Evolutionary conservation across 129 eudicot species (phyloP), one percentile per base, ranked within the genome.

Genomic region (Flaveria brownii): DNA sequence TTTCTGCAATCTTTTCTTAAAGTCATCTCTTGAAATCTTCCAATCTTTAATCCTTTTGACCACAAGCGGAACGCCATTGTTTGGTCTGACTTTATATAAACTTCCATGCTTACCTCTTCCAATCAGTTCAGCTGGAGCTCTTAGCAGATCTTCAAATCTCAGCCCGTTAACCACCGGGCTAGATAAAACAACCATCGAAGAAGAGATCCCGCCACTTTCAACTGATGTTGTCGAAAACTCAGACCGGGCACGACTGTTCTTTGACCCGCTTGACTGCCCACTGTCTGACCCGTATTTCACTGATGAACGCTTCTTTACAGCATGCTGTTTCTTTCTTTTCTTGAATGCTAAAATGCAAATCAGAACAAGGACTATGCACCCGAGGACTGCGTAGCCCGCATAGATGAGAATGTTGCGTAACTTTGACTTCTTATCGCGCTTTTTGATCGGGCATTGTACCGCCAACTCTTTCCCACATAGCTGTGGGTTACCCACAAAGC

Each of bases 21-120:
- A 91, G 7, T 81, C 85, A 9, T 84, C 91, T 30, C 74, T 85
- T n/a, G 90, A 81, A 66, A 91, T 88, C 43, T 78, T 81, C 93
- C 94, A 88, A 60, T 91, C 85, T 71, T 79, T 84, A 13, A 91
- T 86, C 83, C 97, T 77, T 68, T 91, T 91, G 62, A 91, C 97
- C 3, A 87, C 94, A 22, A 91, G 43, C 22, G 49, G 45, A 73
- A 72, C 65, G 16, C 87, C 83, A 0, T 71, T 79, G 2, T 76
- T 66, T 12, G 85, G 79, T 18, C 63, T 85, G 15, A 91, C 97
- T 81, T 85, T 86, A 70, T 91, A 91, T 28, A 85, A 77, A 70
- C 90, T 91, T 39, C 97, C 97, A 55, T 85, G 84, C 59, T 86
- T 86, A 17, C 94, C 94, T 70, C 93, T 83, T 17, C 89, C 84